Conservation (phyloP, 2,329 filamentous ascomycete species). For the Lachnellula arida region DNA sequence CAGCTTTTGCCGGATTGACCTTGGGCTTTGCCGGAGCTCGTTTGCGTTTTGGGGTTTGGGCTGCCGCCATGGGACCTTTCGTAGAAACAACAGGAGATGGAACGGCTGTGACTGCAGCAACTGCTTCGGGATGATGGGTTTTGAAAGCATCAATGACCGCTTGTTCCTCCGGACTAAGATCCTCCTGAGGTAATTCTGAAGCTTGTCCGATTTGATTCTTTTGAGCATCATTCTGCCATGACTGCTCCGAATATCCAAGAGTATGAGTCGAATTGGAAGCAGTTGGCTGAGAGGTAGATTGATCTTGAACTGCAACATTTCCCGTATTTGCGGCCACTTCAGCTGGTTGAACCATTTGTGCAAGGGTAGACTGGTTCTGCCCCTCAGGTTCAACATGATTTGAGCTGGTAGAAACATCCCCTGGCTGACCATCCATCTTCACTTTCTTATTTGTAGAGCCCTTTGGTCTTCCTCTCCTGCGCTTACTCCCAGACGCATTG, state of each 20-base stretch:
- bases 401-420: slow-evolving; percentile 4
- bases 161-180: slow-evolving; percentile 30
- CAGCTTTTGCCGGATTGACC: neutral
- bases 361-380: slow-evolving; percentile 9
- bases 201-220: slow-evolving; percentile 9
- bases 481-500: slow-evolving; percentile 25
- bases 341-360: slow-evolving; percentile 16
- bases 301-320: slow-evolving; percentile 7
- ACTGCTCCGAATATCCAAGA: slow-evolving; percentile 20
- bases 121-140: slow-evolving; percentile 10
- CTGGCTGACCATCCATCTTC: slow-evolving; percentile 19
- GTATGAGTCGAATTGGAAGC: slow-evolving; percentile 11
- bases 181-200: slow-evolving; percentile 15
- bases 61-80: slow-evolving; percentile 16
- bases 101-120: slow-evolving; percentile 15
- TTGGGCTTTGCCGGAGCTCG: slow-evolving; percentile 7
- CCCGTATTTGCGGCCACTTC: slow-evolving; percentile 10
- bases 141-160: slow-evolving; percentile 32
- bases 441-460: slow-evolving; percentile 45
- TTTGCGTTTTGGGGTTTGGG: slow-evolving; percentile 25
- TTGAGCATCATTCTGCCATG: slow-evolving; percentile 21
- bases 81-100: slow-evolving; percentile 18
- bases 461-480: slow-evolving; percentile 42
- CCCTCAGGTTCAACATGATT: slow-evolving; percentile 11
- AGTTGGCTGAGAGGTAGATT: slow-evolving; percentile 5